phyloP scores from a whole-genome alignment of 2,329 filamentous ascomycete species.

The Colletotrichum echinochloae region DNA sequence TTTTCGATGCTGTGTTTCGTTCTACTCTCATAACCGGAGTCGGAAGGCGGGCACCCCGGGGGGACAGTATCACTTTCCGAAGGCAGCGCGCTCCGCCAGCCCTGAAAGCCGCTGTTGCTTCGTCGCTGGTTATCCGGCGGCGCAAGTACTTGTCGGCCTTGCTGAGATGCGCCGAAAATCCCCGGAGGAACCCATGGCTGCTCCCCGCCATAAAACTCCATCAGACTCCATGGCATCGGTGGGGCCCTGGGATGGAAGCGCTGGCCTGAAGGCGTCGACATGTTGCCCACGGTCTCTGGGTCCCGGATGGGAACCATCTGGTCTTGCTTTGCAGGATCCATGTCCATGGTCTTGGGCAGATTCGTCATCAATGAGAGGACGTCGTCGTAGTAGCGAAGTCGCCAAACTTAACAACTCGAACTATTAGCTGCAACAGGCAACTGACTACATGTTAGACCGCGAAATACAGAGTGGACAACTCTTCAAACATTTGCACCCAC shows the following conservation, averaged over 20 bases:
- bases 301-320: neutral
- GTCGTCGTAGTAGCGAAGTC: conserved; percentile 1
- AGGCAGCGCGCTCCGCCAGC: conserved; percentile 48
- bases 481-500: neutral
- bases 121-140: conserved; percentile 44
- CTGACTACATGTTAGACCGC: conserved; percentile 8
- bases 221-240: conserved; percentile 44
- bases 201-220: conserved; percentile 54
- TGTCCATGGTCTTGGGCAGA: conserved; percentile 7
- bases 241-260: conserved; percentile 14
- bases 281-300: conserved; percentile 11
- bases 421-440: conserved; percentile 17
- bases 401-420: neutral
- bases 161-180: conserved; percentile 48
- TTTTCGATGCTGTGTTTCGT: conserved; percentile 57
- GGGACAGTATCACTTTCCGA: conserved; percentile 56
- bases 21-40: conserved; percentile 62
- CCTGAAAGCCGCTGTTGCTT: conserved; percentile 48
- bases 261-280: neutral
- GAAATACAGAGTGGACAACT: neutral
- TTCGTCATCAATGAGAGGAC: conserved; percentile 6
- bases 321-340: conserved; percentile 24
- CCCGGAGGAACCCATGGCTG: conserved; percentile 58
- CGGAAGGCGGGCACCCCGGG: conserved; percentile 50
- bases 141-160: conserved; percentile 47